These are phyloP conservation scores for Staphylotrichum longicolle DNA, from an alignment of 495 filamentous ascomycete genomes.

Conservation along the genomic window DNA sequence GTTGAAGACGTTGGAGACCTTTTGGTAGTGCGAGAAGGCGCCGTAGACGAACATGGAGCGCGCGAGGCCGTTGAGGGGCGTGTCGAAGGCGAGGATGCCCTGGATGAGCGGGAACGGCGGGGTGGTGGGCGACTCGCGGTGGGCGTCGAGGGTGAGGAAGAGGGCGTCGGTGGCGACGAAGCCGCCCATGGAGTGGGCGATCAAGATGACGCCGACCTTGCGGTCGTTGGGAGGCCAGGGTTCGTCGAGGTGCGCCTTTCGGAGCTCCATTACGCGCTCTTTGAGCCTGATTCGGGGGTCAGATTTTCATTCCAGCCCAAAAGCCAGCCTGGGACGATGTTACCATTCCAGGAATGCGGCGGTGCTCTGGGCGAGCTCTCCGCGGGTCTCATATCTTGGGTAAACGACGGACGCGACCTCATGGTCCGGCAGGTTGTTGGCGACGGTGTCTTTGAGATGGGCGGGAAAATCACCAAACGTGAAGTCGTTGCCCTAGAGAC, in stretches of 20 bases:
- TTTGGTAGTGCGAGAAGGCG: slow-evolving; percentile 84
- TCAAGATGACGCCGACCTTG: slow-evolving; percentile 73
- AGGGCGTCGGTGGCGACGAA: slow-evolving; percentile 88
- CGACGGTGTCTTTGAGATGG: slow-evolving; percentile 65
- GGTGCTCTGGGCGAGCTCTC: slow-evolving; percentile 76
- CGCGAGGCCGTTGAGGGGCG: slow-evolving; percentile 85
- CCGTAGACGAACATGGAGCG: slow-evolving; percentile 87
- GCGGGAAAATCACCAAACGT: slow-evolving; percentile 79
- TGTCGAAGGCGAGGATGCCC: slow-evolving; percentile 90
- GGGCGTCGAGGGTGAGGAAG: slow-evolving; percentile 52
- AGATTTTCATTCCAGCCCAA: not conserved
- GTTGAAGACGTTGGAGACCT: slow-evolving; percentile 70
- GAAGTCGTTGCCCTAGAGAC: slow-evolving; percentile 71
- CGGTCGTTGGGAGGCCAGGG: slow-evolving; percentile 85
- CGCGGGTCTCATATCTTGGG: slow-evolving; percentile 88
- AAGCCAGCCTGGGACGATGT: too few species aligned
- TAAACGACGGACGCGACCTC: slow-evolving; percentile 71
- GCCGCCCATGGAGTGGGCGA: slow-evolving; percentile 93
- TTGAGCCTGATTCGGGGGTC: slow-evolving; percentile 61
- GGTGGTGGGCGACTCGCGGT: slow-evolving; percentile 27
- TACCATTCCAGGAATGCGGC: slow-evolving; percentile 80
- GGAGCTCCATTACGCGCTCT: slow-evolving; percentile 82
- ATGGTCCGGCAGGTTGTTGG: slow-evolving; percentile 68
- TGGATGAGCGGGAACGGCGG: slow-evolving; percentile 66
- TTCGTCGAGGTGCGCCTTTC: slow-evolving; percentile 67